Conservation (phyloP, 441 rosid genomes). For the Hura crepitans region DNA sequence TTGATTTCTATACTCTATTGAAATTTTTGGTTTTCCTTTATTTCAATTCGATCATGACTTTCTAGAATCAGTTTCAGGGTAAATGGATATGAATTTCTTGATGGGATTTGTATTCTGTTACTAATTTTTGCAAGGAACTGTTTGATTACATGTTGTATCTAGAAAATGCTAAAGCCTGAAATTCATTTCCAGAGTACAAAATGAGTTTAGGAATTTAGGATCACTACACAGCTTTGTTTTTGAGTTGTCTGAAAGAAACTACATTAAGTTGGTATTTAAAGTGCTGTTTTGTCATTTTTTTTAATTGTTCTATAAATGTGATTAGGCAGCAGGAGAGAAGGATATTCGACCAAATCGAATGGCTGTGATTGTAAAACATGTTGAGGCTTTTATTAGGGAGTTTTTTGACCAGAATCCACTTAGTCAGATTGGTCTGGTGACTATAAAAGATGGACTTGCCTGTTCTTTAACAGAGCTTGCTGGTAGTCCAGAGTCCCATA, state of each 20-base stretch:
- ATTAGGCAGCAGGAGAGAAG: conserved; percentile 77
- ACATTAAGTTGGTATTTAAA: neutral
- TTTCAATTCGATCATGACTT: too few species aligned
- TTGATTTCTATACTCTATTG: too few species aligned
- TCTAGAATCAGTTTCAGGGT: too few species aligned
- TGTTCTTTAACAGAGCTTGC: conserved; percentile 74
- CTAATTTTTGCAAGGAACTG: neutral
- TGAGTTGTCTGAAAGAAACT: neutral
- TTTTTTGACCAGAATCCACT: conserved; percentile 86
- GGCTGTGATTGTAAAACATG: conserved; percentile 63
- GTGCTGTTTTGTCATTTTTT: neutral
- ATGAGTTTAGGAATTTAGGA: neutral
- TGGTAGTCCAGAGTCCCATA: conserved; percentile 86
- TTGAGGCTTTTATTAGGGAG: conserved; percentile 80
- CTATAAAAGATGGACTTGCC: conserved; percentile 69
- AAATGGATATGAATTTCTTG: neutral
- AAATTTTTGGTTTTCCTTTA: too few species aligned
- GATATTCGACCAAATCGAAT: conserved; percentile 70
- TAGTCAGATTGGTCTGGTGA: conserved; percentile 59
- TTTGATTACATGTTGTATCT: neutral
- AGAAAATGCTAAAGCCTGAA: neutral
- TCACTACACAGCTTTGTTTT: neutral
- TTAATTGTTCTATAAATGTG: conserved; percentile 6
- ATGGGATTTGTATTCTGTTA: neutral
- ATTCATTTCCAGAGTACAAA: neutral